phyloP scores from a whole-genome alignment of 306 rosid species.

The Cicer yamashitae region DNA sequence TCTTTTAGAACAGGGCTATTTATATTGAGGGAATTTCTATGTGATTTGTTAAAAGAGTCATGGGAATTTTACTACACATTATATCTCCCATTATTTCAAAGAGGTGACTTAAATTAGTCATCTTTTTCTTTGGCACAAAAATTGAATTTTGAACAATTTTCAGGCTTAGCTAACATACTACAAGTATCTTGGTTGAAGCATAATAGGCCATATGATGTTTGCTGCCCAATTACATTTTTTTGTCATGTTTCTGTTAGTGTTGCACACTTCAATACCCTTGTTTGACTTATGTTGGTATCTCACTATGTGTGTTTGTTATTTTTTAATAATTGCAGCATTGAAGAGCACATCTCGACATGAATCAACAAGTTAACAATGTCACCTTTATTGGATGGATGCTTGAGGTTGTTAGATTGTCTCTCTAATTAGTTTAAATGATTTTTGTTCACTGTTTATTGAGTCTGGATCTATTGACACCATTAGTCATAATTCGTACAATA shows the following conservation, averaged over 20 bases:
- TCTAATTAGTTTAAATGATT: conserved; percentile 20
- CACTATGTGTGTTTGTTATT: not conserved
- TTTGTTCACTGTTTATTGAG: not conserved
- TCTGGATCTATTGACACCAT: too few relatives aligned
- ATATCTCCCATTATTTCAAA: not conserved
- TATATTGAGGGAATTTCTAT: not conserved
- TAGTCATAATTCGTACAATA: too few relatives aligned
- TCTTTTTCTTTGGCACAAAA: too few relatives aligned
- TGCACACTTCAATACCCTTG: not conserved
- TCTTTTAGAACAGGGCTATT: too few relatives aligned
- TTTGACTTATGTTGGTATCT: not conserved
- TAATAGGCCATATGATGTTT: too few relatives aligned
- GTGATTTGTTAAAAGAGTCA: too few relatives aligned
- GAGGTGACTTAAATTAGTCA: not conserved
- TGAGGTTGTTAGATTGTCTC: conserved; percentile 57
- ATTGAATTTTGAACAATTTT: too few relatives aligned
- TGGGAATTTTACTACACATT: not conserved
- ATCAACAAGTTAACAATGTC: conserved; percentile 88
- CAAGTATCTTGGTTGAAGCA: too few relatives aligned
- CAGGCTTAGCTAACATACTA: too few relatives aligned
- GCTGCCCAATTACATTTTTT: not conserved
- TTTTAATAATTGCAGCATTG: conserved; percentile 67
- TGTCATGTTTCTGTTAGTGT: not conserved
- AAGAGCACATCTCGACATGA: conserved; percentile 95
- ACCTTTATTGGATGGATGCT: conserved; percentile 87